A percentile compares a stretch with the other conserved stretches of the same genome.
Conservation (phyloP, 495 filamentous ascomycete species). For the Amphirosellinia nigrospora region DNA sequence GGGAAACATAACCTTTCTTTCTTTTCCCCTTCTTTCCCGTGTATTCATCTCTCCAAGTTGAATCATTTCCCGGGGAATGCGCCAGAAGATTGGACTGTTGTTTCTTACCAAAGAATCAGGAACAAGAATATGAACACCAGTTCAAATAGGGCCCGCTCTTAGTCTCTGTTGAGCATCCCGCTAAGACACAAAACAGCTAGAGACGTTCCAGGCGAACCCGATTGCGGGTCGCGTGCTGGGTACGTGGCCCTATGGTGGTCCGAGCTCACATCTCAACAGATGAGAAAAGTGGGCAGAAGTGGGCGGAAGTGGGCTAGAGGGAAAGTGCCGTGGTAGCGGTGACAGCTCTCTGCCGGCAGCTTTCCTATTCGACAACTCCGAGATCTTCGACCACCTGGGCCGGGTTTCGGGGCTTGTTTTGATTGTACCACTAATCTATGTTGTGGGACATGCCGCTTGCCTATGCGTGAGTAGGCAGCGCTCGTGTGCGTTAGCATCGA, state of each 20-base stretch:
- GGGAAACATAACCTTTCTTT: neutral
- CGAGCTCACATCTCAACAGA: constrained; percentile 22
- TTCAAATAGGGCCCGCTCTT: neutral
- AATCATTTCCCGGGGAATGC: neutral
- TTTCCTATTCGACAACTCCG: constrained; percentile 23
- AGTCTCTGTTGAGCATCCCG: constrained; percentile 12
- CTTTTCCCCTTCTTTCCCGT: neutral
- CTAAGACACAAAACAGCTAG: constrained; percentile 11
- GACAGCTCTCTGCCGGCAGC: constrained; percentile 21
- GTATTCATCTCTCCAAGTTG: neutral
- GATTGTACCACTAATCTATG: neutral
- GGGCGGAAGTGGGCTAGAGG: neutral
- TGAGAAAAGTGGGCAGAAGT: constrained; percentile 16
- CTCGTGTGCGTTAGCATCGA: neutral
- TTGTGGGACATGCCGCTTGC: neutral
- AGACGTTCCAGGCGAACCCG: neutral
- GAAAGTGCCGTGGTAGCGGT: constrained; percentile 24
- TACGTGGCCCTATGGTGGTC: neutral
- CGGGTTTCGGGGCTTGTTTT: constrained; percentile 8
- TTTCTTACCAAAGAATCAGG: neutral
- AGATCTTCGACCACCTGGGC: neutral
- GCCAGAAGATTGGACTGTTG: neutral
- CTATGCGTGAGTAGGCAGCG: too few relatives aligned
- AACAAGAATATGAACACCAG: constrained; percentile 5
- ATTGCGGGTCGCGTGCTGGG: neutral